Conservation (phyloP, 1,284 basidiomycete species). For the Polyporus tsugae region DNA sequence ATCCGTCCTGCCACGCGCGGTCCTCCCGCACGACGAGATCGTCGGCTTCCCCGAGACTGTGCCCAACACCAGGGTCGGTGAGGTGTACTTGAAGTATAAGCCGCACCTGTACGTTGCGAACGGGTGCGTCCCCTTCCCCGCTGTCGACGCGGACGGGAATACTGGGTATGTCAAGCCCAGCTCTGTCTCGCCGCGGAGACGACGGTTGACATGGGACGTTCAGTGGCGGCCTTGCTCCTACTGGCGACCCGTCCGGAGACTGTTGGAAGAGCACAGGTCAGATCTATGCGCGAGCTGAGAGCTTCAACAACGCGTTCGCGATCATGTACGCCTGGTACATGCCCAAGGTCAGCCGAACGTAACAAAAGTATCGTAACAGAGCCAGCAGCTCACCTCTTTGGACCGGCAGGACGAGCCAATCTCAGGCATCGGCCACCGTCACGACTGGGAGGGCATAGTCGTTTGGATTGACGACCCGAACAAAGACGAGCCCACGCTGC, state of each 20-base stretch:
- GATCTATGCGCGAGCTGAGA: conserved; percentile 20
- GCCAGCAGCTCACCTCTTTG: neutral
- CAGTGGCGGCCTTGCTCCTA: conserved; percentile 20
- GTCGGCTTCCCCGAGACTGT: conserved; percentile 25
- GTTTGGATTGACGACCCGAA: conserved; percentile 22
- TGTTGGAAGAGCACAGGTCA: conserved; percentile 23
- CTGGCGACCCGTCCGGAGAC: conserved; percentile 3
- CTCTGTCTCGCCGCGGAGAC: neutral
- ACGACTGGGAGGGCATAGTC: conserved; percentile 24
- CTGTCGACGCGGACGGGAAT: conserved; percentile 21
- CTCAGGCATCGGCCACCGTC: conserved; percentile 19
- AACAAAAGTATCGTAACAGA: neutral
- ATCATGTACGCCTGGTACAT: conserved; percentile 26
- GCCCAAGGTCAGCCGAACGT: conserved; percentile 17
- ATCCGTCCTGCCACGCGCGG: conserved; percentile 15
- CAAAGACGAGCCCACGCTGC: conserved; percentile 16
- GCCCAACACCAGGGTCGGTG: conserved; percentile 13
- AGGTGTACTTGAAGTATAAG: conserved; percentile 25
- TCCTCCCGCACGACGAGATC: conserved; percentile 20
- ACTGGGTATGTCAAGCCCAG: conserved; percentile 11
- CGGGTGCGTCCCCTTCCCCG: conserved; percentile 25
- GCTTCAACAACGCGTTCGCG: conserved; percentile 21
- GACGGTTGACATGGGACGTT: neutral
- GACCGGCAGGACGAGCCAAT: conserved; percentile 15
- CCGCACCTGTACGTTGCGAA: conserved; percentile 21